These are phyloP conservation scores for Penicillium sclerotiorum DNA, from an alignment of 2,329 filamentous ascomycete genomes.

Conservation along the genomic window DNA sequence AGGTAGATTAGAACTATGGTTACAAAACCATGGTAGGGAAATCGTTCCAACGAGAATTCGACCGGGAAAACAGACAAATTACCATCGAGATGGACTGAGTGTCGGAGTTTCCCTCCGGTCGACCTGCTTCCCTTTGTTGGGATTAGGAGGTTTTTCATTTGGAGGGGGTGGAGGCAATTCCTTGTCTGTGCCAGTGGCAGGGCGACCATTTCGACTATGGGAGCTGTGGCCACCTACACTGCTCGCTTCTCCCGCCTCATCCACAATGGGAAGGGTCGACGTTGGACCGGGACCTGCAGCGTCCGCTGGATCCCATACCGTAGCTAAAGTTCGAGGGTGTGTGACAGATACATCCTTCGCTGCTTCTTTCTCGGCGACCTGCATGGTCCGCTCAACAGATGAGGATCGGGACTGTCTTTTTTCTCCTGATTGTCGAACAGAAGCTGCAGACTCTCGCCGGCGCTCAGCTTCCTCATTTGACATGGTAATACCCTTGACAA, in stretches of 20 bases:
- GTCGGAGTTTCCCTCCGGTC: conserved; percentile 12
- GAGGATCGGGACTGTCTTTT: conserved; percentile 29
- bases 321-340: conserved; percentile 64
- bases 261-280: conserved; percentile 76
- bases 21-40: too few species aligned
- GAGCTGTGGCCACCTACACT: conserved; percentile 65
- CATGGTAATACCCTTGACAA: conserved; percentile 89
- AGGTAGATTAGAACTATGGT: too few species aligned
- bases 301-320: conserved; percentile 60
- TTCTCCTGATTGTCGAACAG: conserved; percentile 33
- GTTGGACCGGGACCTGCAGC: conserved; percentile 55
- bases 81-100: conserved; percentile 7
- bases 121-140: conserved; percentile 30
- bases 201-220: conserved; percentile 45
- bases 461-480: conserved; percentile 79
- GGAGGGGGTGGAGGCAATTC: conserved; percentile 32
- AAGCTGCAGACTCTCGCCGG: conserved; percentile 31
- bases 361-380: conserved; percentile 63
- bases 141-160: conserved; percentile 14
- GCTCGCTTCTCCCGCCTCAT: conserved; percentile 79
- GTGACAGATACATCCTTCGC: conserved; percentile 64
- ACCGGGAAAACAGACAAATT: too few species aligned
- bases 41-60: too few species aligned
- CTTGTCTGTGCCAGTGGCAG: conserved; percentile 28
- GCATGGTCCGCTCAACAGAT: conserved; percentile 58